These are phyloP conservation scores for Gaeumannomyces tritici DNA, from an alignment of 2,329 filamentous ascomycete genomes.

Conservation along the genomic window DNA sequence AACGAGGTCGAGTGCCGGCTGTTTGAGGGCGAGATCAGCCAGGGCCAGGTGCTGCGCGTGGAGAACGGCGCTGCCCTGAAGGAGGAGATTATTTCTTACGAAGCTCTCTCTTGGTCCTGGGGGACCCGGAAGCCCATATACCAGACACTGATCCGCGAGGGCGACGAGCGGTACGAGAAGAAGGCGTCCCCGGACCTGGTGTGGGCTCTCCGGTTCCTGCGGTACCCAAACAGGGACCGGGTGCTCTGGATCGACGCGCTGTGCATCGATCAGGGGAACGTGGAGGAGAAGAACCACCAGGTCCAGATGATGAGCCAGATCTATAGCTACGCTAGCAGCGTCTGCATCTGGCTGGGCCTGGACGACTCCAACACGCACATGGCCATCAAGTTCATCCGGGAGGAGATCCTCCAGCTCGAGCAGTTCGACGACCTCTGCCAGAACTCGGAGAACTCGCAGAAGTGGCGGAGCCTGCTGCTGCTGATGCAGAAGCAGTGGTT, in stretches of 20 bases:
- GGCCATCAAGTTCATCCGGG: conserved; percentile 22
- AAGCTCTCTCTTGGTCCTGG: not conserved
- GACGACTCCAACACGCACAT: conserved; percentile 13
- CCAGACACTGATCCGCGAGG: not conserved
- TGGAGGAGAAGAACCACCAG: conserved; percentile 21
- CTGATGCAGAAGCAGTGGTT: conserved; percentile 6
- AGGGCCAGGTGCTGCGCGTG: not conserved
- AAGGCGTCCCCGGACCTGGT: not conserved
- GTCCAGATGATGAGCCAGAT: conserved; percentile 23
- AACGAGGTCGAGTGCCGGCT: not conserved
- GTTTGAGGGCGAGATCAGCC: not conserved
- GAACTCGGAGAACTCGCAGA: not conserved
- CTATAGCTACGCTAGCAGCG: conserved; percentile 19
- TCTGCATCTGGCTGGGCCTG: conserved; percentile 23
- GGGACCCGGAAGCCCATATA: not conserved
- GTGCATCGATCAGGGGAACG: conserved; percentile 7
- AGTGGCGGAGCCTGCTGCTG: not conserved
- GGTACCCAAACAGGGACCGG: not conserved
- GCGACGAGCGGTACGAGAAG: not conserved
- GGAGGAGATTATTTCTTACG: not conserved
- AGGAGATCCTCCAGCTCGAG: conserved; percentile 13
- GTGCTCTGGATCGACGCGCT: conserved; percentile 23
- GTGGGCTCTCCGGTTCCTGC: not conserved
- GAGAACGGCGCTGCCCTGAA: not conserved
- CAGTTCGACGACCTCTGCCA: not conserved